Evolutionary conservation across 1,284 basidiomycete species (phyloP), one percentile per base, ranked within the genome.

Genomic region (Ustilago vetiveriae): DNA sequence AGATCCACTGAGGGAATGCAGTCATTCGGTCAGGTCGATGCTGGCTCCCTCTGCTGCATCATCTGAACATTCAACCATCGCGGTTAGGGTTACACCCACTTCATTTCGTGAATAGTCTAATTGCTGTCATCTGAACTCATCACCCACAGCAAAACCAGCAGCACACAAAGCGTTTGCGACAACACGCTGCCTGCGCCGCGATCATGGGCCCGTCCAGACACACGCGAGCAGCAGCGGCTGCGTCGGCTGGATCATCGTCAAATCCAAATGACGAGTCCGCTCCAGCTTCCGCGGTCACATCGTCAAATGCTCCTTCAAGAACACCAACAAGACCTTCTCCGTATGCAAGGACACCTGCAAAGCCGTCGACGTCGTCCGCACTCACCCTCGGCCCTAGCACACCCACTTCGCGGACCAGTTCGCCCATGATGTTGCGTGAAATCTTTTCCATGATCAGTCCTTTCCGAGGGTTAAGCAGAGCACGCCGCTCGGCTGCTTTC

Each of bases 391-490:
- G 48, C 23, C 63, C 55, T 13, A 50, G 49, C 39, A 62, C 68
- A 21, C 63, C 68, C 9, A 58, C 58, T 6, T 64, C 66, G 19
- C 48, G 51, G 22, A 68, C 58, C 13, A 59, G 19, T 36, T 71
- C 68, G 29, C 68, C 68, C 21, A 63, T 56, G 53, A 71, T 71
- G 63, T 36, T 71, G 46, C 49, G 54, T 11, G 68, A 66, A 43
- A 59, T 71, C 44, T 63, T 71, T 30, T 56, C 53, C 6, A 66
- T 71, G 50, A 71, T 67, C 51, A 71, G 68, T 38, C 68, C 68
- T 36, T 71, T 71, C 48, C 44, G 68, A 1, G 52, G 53, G 5
- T 42, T 44, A 47, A 62, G 63, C 33, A 40, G 58, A 6, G 68
- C 68, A 11, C 29, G 33, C n/a, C 57, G 63, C 21, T 71, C 68